Conservation (phyloP, 2,329 filamentous ascomycete genomes). For the Botryotinia narcissicola region DNA sequence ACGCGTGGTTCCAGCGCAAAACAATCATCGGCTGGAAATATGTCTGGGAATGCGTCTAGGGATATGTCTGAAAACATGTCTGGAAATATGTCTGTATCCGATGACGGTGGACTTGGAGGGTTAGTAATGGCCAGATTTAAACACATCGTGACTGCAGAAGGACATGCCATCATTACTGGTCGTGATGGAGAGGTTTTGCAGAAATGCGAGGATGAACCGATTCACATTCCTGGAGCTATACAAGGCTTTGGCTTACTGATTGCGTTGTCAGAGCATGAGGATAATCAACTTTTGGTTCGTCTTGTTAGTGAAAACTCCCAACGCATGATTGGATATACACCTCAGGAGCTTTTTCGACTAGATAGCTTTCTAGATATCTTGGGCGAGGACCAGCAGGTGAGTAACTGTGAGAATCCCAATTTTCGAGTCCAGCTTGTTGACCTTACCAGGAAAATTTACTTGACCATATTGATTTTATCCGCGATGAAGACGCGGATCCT, state of each 20-base stretch:
- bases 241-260: conserved; percentile 77
- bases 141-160: conserved; percentile 71
- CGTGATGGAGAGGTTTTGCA: conserved; percentile 69
- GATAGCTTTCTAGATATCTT: conserved; percentile 74
- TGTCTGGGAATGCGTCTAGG: neutral
- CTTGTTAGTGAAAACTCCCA: conserved; percentile 80
- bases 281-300: conserved; percentile 66
- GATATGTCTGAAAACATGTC: neutral
- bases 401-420: neutral
- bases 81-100: conserved; percentile 5
- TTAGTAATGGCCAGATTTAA: conserved; percentile 73
- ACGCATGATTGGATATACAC: conserved; percentile 71
- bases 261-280: conserved; percentile 67
- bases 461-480: conserved; percentile 85
- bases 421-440: neutral
- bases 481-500: conserved; percentile 76
- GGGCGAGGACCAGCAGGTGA: conserved; percentile 19
- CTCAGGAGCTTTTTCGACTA: conserved; percentile 70
- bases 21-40: conserved; percentile 13
- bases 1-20: conserved; percentile 17
- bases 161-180: conserved; percentile 80
- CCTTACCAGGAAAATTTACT: conserved; percentile 72
- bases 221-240: conserved; percentile 59
- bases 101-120: conserved; percentile 24
- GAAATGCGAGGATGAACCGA: conserved; percentile 86